Conservation (phyloP, 306 rosid species). For the Oxytropis ochrocephala region DNA sequence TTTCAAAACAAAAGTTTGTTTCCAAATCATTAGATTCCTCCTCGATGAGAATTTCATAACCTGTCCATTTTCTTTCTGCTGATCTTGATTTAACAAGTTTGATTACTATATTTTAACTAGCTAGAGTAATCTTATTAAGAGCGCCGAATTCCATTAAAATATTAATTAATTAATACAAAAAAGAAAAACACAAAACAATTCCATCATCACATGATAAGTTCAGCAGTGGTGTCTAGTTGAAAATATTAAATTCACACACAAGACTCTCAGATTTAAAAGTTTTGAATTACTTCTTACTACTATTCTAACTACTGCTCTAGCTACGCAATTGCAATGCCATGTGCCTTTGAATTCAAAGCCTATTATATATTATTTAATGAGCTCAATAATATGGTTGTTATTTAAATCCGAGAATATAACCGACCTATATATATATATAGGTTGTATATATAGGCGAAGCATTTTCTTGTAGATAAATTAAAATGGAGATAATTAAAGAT, state of each 20-base stretch:
- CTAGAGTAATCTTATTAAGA: constrained; percentile 15
- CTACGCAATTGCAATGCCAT: constrained; percentile 38
- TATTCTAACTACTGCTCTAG: constrained; percentile 33
- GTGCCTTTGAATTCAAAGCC: constrained; percentile 50
- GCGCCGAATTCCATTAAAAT: constrained; percentile 14
- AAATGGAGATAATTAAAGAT: constrained; percentile 18
- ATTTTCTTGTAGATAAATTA: neutral
- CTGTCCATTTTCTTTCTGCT: neutral
- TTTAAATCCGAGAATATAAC: neutral
- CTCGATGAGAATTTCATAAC: constrained; percentile 16
- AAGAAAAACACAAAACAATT: constrained; percentile 21
- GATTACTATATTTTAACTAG: neutral
- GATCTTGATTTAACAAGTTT: neutral
- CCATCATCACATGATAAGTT: constrained; percentile 40
- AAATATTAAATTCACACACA: constrained; percentile 18
- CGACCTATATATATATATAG: neutral
- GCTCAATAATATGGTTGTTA: constrained; percentile 1
- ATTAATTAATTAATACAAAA: neutral
- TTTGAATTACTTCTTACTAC: constrained; percentile 17
- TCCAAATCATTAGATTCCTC: constrained; percentile 43
- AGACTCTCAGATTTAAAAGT: neutral
- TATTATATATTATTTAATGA: constrained; percentile 7
- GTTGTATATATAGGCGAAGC: neutral
- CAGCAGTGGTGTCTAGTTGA: constrained; percentile 16
- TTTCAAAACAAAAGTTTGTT: constrained; percentile 19